Conservation (phyloP, 148 eudicot genomes). For the Selenicereus undatus region DNA sequence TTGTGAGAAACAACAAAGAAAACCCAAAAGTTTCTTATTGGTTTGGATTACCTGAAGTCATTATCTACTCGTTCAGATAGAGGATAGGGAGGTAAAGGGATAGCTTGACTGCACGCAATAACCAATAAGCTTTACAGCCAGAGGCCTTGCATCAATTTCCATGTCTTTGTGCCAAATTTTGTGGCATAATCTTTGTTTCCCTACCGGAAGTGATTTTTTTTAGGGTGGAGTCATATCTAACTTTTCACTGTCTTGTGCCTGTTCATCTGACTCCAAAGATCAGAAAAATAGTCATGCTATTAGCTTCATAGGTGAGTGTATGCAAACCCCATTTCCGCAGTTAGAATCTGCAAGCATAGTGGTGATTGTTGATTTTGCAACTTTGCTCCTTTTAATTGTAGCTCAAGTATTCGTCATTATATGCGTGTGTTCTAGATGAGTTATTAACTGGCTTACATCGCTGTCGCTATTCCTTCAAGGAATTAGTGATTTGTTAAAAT, state of each 20-base stretch:
- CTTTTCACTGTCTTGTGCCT: not conserved
- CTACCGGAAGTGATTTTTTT: conserved; percentile 7
- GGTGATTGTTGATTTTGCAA: not conserved
- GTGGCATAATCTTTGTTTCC: conserved; percentile 7
- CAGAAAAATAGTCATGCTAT: not conserved
- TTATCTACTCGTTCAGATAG: conserved; percentile 25
- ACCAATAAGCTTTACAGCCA: conserved; percentile 7
- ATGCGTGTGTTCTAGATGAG: conserved; percentile 1
- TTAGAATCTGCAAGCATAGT: not conserved
- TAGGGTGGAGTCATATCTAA: not conserved
- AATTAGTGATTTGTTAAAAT: not conserved
- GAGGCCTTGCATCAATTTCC: not conserved
- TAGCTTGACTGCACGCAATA: conserved; percentile 31
- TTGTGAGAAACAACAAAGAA: conserved; percentile 24
- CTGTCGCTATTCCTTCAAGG: conserved; percentile 1
- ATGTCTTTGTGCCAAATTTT: conserved; percentile 6
- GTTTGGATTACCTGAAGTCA: conserved; percentile 24
- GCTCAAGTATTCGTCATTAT: not conserved
- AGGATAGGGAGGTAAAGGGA: conserved; percentile 5
- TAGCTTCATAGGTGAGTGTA: not conserved
- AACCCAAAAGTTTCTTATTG: conserved; percentile 21
- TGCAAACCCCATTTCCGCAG: not conserved
- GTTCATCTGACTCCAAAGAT: not conserved
- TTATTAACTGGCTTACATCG: not conserved
- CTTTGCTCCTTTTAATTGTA: not conserved